phyloP scores from a whole-genome alignment of 2,329 filamentous ascomycete species.

The Talaromyces albobiverticillius region DNA sequence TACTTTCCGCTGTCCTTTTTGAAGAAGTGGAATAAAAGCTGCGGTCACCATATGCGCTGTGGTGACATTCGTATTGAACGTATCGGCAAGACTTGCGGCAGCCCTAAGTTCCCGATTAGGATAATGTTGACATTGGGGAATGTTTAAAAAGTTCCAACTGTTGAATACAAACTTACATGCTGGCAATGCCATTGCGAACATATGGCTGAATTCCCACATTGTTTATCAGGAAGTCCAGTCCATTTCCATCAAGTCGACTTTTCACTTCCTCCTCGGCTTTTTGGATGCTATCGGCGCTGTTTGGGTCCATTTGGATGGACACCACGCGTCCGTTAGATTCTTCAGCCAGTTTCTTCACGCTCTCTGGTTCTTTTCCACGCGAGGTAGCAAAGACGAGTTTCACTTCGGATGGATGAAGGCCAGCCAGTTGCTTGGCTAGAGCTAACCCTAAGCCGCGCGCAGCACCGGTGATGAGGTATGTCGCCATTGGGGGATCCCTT shows the following conservation, averaged over 20 bases:
- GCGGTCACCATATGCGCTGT: constrained; percentile 35
- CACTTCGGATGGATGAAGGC: neutral
- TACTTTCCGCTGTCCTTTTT: constrained; percentile 37
- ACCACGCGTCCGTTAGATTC: neutral
- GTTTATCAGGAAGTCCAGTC: constrained; percentile 7
- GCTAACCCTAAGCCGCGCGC: neutral
- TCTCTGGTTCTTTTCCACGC: neutral
- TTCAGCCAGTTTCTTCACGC: neutral
- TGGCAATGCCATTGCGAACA: neutral
- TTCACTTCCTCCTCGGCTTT: neutral
- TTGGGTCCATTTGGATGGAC: neutral
- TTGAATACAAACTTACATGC: neutral
- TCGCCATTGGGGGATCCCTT: no score
- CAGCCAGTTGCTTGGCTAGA: neutral
- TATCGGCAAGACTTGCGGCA: constrained; percentile 21
- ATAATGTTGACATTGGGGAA: no score
- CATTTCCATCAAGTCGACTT: neutral
- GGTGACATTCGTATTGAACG: constrained; percentile 40
- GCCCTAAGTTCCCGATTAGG: constrained; percentile 12
- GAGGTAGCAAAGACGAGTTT: neutral
- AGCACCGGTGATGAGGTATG: constrained; percentile 6
- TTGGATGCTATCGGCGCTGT: neutral
- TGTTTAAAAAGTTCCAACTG: no score
- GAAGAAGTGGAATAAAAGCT: constrained; percentile 33
- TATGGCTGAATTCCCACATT: constrained; percentile 2